phyloP scores from a whole-genome alignment of 805 yeast genomes.

The Candida incommunis region DNA sequence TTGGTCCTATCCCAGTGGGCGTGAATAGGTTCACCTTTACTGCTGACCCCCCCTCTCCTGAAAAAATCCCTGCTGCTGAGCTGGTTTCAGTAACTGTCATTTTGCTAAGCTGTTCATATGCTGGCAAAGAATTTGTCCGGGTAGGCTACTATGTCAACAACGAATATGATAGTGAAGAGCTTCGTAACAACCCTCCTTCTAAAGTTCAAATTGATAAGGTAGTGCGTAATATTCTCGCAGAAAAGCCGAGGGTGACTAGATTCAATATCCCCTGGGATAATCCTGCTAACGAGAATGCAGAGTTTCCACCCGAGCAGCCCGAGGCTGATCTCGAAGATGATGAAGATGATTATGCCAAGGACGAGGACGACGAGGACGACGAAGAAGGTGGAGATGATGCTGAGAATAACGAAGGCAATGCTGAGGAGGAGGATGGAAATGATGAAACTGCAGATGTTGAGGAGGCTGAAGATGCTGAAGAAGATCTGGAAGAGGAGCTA shows the following conservation, averaged over 20 bases:
- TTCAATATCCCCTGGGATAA: slow-evolving; percentile 83
- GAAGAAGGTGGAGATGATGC: slow-evolving; percentile 10
- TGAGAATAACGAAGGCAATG: slow-evolving; percentile 8
- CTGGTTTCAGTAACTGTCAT: slow-evolving; percentile 92
- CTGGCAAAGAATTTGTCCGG: slow-evolving; percentile 86
- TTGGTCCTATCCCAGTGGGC: slow-evolving; percentile 98
- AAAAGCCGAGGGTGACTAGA: slow-evolving; percentile 93
- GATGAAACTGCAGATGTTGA: slow-evolving; percentile 14
- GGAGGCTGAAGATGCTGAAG: slow-evolving; percentile 14
- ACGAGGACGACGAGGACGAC: slow-evolving; percentile 10
- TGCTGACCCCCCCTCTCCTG: slow-evolving; percentile 96
- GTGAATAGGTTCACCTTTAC: slow-evolving; percentile 82
- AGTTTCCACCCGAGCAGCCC: slow-evolving; percentile 18
- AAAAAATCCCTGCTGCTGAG: slow-evolving; percentile 89
- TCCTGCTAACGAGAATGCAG: slow-evolving; percentile 10
- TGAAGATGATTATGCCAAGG: slow-evolving; percentile 5
- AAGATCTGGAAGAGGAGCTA: slow-evolving; percentile 6
- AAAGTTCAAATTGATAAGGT: slow-evolving; percentile 91
- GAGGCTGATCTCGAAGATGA: slow-evolving; percentile 10
- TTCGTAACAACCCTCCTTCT: slow-evolving; percentile 85
- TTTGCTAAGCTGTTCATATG: slow-evolving; percentile 80
- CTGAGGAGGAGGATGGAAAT: slow-evolving; percentile 13
- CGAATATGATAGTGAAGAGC: slow-evolving; percentile 87
- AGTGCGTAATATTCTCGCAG: slow-evolving; percentile 87
- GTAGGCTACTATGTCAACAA: slow-evolving; percentile 97